Evolutionary conservation across 108 stramenopile genomes (phyloP).

Genomic region (Nitzschia sp.): DNA sequence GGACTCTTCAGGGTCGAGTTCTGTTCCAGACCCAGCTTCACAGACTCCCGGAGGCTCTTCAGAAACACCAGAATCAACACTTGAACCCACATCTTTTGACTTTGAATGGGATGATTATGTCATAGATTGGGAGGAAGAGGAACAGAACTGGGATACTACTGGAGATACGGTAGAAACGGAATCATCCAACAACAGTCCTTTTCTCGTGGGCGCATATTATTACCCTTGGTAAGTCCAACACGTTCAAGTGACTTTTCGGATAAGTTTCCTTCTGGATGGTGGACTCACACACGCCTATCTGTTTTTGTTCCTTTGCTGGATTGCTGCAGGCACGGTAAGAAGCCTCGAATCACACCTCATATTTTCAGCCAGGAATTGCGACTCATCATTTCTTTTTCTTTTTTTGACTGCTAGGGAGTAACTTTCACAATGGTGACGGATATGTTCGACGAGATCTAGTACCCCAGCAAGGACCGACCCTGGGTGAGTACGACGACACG

Average conservation of each 20-base stretch:
- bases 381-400: not conserved
- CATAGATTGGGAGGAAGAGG: not conserved
- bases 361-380: too few relatives aligned
- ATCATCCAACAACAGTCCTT: too few relatives aligned
- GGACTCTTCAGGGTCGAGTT: not conserved
- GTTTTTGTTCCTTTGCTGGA: too few relatives aligned
- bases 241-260: too few relatives aligned
- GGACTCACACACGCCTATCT: too few relatives aligned
- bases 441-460: constrained; percentile 42
- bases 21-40: not conserved
- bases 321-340: too few relatives aligned
- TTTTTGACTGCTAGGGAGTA: not conserved
- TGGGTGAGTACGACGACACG: constrained; percentile 55
- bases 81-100: not conserved
- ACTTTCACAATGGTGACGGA: constrained; percentile 43
- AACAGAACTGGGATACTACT: not conserved
- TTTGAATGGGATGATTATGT: not conserved
- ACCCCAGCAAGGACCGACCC: constrained; percentile 30
- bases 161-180: too few relatives aligned
- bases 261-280: too few relatives aligned
- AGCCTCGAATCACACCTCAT: too few relatives aligned
- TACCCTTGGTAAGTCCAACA: constrained; percentile 48
- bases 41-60: not conserved
- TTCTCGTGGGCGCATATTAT: constrained; percentile 44
- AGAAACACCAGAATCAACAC: not conserved